Base-by-base conservation (phyloP, 1,284 basidiomycete species). In the Cystobasidiaceae sp. region DNA sequence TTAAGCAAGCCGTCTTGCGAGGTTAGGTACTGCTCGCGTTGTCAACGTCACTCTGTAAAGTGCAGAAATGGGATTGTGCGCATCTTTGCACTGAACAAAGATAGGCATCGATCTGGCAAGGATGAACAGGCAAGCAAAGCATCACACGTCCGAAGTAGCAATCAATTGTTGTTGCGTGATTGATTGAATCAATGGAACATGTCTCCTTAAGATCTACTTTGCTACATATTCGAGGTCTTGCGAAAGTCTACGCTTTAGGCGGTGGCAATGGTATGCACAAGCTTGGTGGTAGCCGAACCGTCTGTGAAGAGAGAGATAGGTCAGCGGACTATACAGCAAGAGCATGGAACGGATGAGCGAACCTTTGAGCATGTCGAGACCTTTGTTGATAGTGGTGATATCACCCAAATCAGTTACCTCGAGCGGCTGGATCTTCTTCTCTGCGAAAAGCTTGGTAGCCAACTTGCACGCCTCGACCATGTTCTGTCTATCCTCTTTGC, bases 1-100 rank as follows among this genome's bases (percentile, higher is more conserved):
- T 96, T 25, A 59, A 55, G 8, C 48, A 48, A n/a, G 67, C 67
- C 11, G 49, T 68, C 28, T 17, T 61, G 8, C 44, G 46, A 28
- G 55, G 63, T 13, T 66, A 51, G 30, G 19, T 23, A 19, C 33
- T 32, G 17, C 9, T 17, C 15, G 23, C 19, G 33, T 9, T 30
- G 44, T 23, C 19, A 3, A 46, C 19, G 2, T n/a, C 19, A n/a
- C 34, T 27, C 34, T 50, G 48, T 50, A 32, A 23, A 4, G 30
- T n/a, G n/a, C n/a, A n/a, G n/a, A n/a, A n/a, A n/a, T n/a, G n/a
- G n/a, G n/a, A n/a, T n/a, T n/a, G n/a, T n/a, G n/a, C n/a, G n/a
- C n/a, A n/a, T n/a, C n/a, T n/a, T n/a, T n/a, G n/a, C n/a, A n/a
- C n/a, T n/a, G n/a, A n/a, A n/a, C n/a, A n/a, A n/a, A n/a, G n/a